Evolutionary conservation across 148 eudicot species (phyloP).

Genomic region (Polygonum aviculare): DNA sequence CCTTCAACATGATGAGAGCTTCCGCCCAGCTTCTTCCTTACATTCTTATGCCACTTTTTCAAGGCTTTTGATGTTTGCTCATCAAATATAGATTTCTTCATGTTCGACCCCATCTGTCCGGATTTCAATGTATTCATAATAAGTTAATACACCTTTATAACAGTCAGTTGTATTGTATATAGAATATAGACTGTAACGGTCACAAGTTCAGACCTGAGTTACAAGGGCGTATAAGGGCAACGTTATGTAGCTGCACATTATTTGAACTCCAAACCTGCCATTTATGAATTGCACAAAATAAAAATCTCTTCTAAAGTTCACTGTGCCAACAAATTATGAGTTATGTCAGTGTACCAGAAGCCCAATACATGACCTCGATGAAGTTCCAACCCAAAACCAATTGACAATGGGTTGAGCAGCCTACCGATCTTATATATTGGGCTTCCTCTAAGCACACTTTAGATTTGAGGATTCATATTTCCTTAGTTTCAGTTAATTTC

Average conservation of each 20-base stretch:
- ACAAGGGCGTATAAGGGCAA: constrained; percentile 84
- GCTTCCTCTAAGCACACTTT: no score
- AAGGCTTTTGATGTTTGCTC: constrained; percentile 84
- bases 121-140: background rate
- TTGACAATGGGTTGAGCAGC: no score
- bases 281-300: background rate
- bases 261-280: constrained; percentile 46
- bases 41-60: constrained; percentile 65
- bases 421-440: no score
- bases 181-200: background rate
- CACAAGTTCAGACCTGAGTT: constrained; percentile 42
- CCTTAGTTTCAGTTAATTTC: background rate
- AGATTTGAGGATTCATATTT: no score
- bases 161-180: background rate
- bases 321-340: no score
- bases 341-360: no score
- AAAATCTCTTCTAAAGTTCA: no score
- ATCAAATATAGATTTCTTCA: constrained; percentile 80
- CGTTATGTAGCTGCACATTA: constrained; percentile 77
- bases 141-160: background rate
- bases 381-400: background rate
- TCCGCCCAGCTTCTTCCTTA: constrained; percentile 32
- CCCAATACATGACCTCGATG: no score
- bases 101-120: constrained; percentile 79
- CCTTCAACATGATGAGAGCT: background rate